phyloP scores from a whole-genome alignment of 2,329 filamentous ascomycete species.

The Trichoderma sp. region DNA sequence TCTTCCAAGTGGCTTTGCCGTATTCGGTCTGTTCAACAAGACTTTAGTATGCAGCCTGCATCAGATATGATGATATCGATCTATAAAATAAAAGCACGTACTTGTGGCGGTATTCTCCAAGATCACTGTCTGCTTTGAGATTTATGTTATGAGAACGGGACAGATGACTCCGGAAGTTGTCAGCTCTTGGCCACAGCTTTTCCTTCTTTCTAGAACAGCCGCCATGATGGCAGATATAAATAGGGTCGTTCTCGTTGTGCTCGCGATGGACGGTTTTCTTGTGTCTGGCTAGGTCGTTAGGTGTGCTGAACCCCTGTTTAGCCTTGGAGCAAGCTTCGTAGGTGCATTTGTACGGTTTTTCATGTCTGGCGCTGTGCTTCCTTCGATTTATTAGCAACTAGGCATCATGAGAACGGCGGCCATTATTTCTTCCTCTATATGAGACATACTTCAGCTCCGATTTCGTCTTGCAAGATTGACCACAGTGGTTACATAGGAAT shows the following conservation, averaged over 20 bases:
- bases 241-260: constrained; percentile 32
- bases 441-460: constrained; percentile 57
- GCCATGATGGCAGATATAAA: constrained; percentile 31
- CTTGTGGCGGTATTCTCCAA: constrained; percentile 38
- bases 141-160: constrained; percentile 60
- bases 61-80: background rate
- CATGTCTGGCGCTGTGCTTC: constrained; percentile 73
- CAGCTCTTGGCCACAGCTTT: constrained; percentile 77
- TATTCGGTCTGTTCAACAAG: background rate
- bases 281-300: constrained; percentile 81
- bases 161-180: constrained; percentile 86
- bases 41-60: background rate
- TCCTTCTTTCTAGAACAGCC: constrained; percentile 31
- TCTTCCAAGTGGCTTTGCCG: background rate
- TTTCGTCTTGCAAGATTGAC: constrained; percentile 47
- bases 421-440: background rate
- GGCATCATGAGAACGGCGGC: background rate
- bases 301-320: constrained; percentile 68
- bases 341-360: constrained; percentile 65
- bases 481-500: constrained; percentile 44
- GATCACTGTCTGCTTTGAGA: constrained; percentile 40
- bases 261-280: constrained; percentile 69
- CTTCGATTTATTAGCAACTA: constrained; percentile 46
- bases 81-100: constrained; percentile 2
- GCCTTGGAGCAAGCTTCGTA: constrained; percentile 55